phyloP scores from a whole-genome alignment of 805 yeast genomes.

The Ogataea degrootiae region DNA sequence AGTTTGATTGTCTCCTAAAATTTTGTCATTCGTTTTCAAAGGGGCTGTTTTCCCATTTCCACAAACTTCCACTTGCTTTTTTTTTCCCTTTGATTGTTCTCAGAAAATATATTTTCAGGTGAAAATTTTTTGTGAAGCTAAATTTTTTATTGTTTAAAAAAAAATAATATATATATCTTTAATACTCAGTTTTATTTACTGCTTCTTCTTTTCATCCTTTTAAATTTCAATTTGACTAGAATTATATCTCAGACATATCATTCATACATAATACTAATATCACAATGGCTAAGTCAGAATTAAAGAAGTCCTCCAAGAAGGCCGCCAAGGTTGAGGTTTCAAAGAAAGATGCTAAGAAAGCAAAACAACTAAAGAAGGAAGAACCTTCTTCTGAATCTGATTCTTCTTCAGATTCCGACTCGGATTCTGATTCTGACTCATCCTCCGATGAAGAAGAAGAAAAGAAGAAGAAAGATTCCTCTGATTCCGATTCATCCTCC shows the following conservation, averaged over 20 bases:
- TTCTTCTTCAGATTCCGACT: slow-evolving; percentile 16
- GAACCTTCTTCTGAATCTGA: slow-evolving; percentile 13
- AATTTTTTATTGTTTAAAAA: too few relatives aligned
- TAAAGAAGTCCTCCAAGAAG: slow-evolving; percentile 23
- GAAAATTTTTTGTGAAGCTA: too few relatives aligned
- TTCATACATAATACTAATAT: background rate
- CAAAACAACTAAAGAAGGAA: slow-evolving; percentile 16
- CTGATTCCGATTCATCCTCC: slow-evolving; percentile 9
- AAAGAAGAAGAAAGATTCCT: slow-evolving; percentile 19
- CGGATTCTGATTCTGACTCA: slow-evolving; percentile 9
- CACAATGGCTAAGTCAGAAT: slow-evolving; percentile 27
- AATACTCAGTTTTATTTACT: too few relatives aligned
- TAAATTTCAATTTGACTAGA: too few relatives aligned
- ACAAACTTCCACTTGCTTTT: too few relatives aligned
- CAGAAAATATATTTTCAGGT: too few relatives aligned
- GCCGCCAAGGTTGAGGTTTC: slow-evolving; percentile 13
- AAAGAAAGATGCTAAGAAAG: slow-evolving; percentile 19
- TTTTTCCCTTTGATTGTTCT: too few relatives aligned
- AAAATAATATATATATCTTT: too few relatives aligned
- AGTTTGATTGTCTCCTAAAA: too few relatives aligned
- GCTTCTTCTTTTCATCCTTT: background rate
- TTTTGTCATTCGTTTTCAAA: too few relatives aligned
- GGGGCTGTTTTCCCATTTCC: too few relatives aligned
- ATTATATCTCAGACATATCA: background rate
- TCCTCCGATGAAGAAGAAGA: slow-evolving; percentile 18